Base-by-base conservation (phyloP, 1,284 basidiomycete genomes). In the Austroboletus novae-zelandiae region DNA sequence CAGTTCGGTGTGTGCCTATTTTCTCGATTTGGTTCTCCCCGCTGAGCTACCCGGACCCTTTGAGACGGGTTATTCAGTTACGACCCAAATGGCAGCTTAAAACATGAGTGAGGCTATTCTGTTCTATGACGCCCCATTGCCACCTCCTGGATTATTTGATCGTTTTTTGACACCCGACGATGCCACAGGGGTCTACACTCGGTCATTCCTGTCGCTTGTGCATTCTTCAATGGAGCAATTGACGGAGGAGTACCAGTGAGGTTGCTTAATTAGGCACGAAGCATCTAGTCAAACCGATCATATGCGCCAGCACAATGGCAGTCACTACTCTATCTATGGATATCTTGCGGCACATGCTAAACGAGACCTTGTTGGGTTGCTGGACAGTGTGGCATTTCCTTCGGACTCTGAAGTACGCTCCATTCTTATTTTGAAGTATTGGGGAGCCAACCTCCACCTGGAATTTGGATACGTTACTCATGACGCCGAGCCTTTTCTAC, bases 401-500 rank as follows among this genome's bases (percentile, higher is more conserved):
- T 39, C 6, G 37, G 25, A 27, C 7, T 2, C 13, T 14, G n/a
- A 9, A 10, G 3, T 15, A n/a, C 8, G 11, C 15, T 36, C n/a
- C 35, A 17, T 1, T 9, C n/a, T n/a, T 31, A 40, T 23, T n/a
- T 14, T 40, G 34, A 15, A 62, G 64, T 34, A 34, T 31, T 54
- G 45, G 45, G 58, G 60, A 42, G 43, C 15, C 23, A 37, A 11
- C 8, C 64, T 67, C 40, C 54, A 53, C 9, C 18, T 63, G 11
- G 40, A 47, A 25, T 49, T 40, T 17, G 57, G 61, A 51, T 70
- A 71, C 34, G 58, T 73, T 53, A 76, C 76, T 20, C 82, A 81
- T 57, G 76, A 73, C 51, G 71, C 81, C 48, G 81, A 86, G 55
- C 80, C 81, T 8, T 79, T 84, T 73, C 66, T 80, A 10, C 62